A percentile compares a stretch with the other conserved stretches of the same genome.
These are phyloP conservation scores for Chlamydomonas reinhardtii DNA, from an alignment of 163 green algal species.

Conservation along the genomic window DNA sequence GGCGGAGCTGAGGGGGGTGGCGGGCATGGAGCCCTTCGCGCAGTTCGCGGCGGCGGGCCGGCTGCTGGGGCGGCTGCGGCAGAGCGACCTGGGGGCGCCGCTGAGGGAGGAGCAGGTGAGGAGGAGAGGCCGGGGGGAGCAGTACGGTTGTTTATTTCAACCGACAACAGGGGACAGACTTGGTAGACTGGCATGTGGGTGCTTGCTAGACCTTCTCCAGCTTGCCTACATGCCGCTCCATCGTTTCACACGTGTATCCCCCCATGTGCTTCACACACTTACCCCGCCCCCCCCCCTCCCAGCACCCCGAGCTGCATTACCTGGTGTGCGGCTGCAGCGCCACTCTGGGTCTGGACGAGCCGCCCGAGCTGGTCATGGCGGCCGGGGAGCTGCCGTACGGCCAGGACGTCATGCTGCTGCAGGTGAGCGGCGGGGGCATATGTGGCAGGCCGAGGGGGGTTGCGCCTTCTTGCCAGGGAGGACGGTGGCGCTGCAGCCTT, in stretches of 20 bases:
- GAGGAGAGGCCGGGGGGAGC: background rate
- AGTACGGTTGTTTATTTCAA: no score
- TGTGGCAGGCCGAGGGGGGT: background rate
- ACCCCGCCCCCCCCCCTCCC: background rate
- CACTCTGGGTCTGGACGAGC: conserved; percentile 4
- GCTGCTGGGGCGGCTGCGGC: conserved; percentile 24
- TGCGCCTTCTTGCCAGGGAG: no score
- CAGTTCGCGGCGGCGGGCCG: conserved; percentile 4
- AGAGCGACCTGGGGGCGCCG: conserved; percentile 12
- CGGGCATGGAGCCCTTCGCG: conserved; percentile 29
- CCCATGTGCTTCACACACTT: background rate
- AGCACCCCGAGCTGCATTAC: conserved; percentile 43
- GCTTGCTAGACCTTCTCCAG: no score
- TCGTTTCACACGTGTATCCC: no score
- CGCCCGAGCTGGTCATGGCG: conserved; percentile 17
- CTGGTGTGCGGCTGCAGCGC: background rate
- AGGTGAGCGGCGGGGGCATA: background rate
- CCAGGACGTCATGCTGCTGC: conserved; percentile 20
- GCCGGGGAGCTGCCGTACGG: conserved; percentile 9
- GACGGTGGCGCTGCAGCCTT: no score
- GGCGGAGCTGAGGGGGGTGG: background rate
- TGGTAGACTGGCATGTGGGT: no score
- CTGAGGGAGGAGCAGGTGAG: conserved; percentile 32
- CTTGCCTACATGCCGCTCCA: no score
- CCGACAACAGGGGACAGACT: no score